Evolutionary conservation across 768 basidiomycete species (phyloP), one percentile per base, ranked within the genome.

Genomic region (Lanmaoa pseudosensibilis): DNA sequence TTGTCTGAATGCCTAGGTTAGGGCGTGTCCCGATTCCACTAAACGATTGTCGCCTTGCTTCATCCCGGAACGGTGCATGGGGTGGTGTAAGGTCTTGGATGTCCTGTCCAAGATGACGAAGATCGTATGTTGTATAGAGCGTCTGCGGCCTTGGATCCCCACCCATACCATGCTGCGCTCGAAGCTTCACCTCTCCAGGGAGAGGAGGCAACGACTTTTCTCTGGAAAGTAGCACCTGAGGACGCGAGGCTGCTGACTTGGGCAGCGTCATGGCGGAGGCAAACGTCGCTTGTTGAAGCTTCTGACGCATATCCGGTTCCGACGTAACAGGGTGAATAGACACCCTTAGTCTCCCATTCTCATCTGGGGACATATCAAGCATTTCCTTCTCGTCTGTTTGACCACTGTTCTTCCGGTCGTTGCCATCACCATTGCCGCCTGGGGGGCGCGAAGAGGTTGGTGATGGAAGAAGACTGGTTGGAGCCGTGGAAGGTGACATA

Each of bases 181-280:
- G 77, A 27, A 74, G 72, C 47, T 74, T 74, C 65, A 78, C 78
- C 23, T 82, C 81, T 16, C 77, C 80, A 3, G 87, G 91, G 40
- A 93, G 78, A 11, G 91, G 90, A 5, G 91, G 91, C 4, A 93
- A 72, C 6, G 84, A 87, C 64, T 93, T 93, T 57, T 92, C 89
- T 47, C 87, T 77, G 18, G 76, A 73, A 52, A 81, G 58, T 36
- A 38, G 32, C 25, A 55, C 45, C 23, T 68, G 65, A 34, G 58
- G 33, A 25, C 61, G 65, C 41, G 52, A 27, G 27, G 45, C 23
- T 3, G 49, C 38, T 21, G 67, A 25, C 41, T 67, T 73, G 23
- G 70, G 66, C 13, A 72, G 49, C 30, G 63, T 69, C 68, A 70
- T 69, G 46, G 75, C 71, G 4, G 70, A 68, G 33, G 74, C 64